These are phyloP conservation scores for Straminergon stramineum DNA, from an alignment of 225 moss, liverwort and hornwort genomes.

Conservation along the genomic window DNA sequence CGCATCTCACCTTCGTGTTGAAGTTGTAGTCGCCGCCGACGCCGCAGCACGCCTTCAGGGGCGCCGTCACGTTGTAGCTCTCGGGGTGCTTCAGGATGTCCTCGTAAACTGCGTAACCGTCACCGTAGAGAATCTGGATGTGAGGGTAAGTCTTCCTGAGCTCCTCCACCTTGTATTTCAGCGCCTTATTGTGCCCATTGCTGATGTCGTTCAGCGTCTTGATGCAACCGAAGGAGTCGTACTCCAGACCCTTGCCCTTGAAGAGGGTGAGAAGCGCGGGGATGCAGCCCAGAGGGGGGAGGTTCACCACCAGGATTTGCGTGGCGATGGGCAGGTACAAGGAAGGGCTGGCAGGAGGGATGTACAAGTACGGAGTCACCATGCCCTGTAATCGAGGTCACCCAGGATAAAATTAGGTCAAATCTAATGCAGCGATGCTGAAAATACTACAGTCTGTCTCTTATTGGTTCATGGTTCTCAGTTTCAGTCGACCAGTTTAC, in stretches of 20 bases:
- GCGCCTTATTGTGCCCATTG: background rate
- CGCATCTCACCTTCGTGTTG: background rate
- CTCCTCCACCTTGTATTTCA: background rate
- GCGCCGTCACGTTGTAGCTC: background rate
- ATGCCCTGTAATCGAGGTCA: background rate
- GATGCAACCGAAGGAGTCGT: background rate
- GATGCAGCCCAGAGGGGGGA: background rate
- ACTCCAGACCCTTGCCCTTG: background rate
- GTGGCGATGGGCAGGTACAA: background rate
- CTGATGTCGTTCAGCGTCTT: background rate
- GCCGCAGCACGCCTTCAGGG: background rate
- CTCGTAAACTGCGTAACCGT: background rate
- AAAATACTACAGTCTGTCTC: background rate
- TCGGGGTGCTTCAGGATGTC: background rate
- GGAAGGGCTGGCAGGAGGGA: background rate
- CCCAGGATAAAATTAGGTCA: background rate
- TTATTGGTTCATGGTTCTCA: background rate
- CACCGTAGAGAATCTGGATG: background rate
- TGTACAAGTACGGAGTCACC: background rate
- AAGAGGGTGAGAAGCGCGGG: background rate
- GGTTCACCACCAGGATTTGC: background rate
- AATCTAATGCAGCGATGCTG: background rate
- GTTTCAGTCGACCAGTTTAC: background rate
- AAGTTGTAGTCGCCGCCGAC: background rate
- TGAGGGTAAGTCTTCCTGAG: background rate